These are phyloP conservation scores for Aspergillus viridinutans DNA, from an alignment of 2,329 filamentous ascomycete genomes.

Conservation along the genomic window DNA sequence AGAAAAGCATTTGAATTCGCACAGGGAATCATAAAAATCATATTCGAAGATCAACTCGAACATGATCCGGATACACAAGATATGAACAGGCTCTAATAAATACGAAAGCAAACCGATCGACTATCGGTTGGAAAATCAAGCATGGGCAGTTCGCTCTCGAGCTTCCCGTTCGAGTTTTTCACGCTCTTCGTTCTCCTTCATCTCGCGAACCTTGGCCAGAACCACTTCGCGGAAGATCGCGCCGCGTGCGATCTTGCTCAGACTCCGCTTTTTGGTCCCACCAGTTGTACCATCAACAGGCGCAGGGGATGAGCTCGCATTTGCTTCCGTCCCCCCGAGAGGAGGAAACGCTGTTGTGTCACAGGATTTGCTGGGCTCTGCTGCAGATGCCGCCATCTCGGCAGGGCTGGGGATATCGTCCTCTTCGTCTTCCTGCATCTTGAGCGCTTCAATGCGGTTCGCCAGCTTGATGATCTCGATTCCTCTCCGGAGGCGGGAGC, in stretches of 20 bases:
- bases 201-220: conserved; percentile 85
- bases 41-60: conserved; percentile 23
- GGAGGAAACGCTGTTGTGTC: conserved; percentile 21
- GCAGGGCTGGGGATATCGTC: conserved; percentile 59
- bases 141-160: conserved; percentile 34
- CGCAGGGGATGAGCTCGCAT: conserved; percentile 8
- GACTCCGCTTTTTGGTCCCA: conserved; percentile 46
- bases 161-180: conserved; percentile 62
- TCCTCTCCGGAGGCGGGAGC: conserved; percentile 83
- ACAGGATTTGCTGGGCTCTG: conserved; percentile 12
- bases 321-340: conserved; percentile 15
- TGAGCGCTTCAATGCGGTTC: conserved; percentile 92
- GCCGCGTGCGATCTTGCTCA: conserved; percentile 57
- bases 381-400: conserved; percentile 58
- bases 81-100: conserved; percentile 3
- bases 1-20: conserved; percentile 6
- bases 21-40: conserved; percentile 31
- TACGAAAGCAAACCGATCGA: conserved; percentile 5
- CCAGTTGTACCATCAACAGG: conserved; percentile 19
- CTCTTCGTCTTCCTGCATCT: conserved; percentile 85
- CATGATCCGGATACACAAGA: background rate
- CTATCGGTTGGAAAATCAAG: conserved; percentile 18
- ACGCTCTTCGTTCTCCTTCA: conserved; percentile 79
- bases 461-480: conserved; percentile 95
- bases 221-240: conserved; percentile 94